Conservation (phyloP, 2,329 filamentous ascomycete species). For the Exophiala calicioides region DNA sequence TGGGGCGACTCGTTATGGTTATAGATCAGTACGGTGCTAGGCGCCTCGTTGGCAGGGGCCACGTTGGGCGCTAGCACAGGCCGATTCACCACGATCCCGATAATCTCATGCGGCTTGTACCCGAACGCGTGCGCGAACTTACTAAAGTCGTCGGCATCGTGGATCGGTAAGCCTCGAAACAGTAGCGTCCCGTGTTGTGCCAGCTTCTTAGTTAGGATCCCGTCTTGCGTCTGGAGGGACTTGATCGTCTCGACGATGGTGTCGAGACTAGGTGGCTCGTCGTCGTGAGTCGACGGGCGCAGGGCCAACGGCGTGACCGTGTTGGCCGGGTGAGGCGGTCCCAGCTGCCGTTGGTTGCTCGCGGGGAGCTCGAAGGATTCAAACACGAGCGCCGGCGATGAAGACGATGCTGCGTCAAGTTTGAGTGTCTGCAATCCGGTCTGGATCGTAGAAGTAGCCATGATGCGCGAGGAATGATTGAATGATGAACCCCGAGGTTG, state of each 20-base stretch:
- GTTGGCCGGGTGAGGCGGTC: slow-evolving; percentile 41
- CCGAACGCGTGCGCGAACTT: slow-evolving; percentile 54
- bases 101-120: slow-evolving; percentile 52
- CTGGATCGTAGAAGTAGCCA: slow-evolving; percentile 17
- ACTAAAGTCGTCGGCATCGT: slow-evolving; percentile 49
- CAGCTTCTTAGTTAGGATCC: slow-evolving; percentile 43
- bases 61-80: slow-evolving; percentile 48
- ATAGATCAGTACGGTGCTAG: slow-evolving; percentile 52
- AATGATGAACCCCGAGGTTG: no score
- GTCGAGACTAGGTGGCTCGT: slow-evolving; percentile 36
- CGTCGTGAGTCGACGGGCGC: slow-evolving; percentile 34
- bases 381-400: slow-evolving; percentile 34
- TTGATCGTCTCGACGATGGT: slow-evolving; percentile 41
- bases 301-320: slow-evolving; percentile 46
- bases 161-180: slow-evolving; percentile 50
- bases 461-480: no score
- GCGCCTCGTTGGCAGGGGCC: slow-evolving; percentile 52
- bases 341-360: slow-evolving; percentile 45
- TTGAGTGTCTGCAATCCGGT: slow-evolving; percentile 22
- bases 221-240: slow-evolving; percentile 38
- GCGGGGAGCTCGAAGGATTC: slow-evolving; percentile 44
- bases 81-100: slow-evolving; percentile 52
- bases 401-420: slow-evolving; percentile 24
- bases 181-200: slow-evolving; percentile 50
- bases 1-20: slow-evolving; percentile 56